Evolutionary conservation across 768 basidiomycete species (phyloP).

Genomic region (Xerocomus brunneocitrinus): DNA sequence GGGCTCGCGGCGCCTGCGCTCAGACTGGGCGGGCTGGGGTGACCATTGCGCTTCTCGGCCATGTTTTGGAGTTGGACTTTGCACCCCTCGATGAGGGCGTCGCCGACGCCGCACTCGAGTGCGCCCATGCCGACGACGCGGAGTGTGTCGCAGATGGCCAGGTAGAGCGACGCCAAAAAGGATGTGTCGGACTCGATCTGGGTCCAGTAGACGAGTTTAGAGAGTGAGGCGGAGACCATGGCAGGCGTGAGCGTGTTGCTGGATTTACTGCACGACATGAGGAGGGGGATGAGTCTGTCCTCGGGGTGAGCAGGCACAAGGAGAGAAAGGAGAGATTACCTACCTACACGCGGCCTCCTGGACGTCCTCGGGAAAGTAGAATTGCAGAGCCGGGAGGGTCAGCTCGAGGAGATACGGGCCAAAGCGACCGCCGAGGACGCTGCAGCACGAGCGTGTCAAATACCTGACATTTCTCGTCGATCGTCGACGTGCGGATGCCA

Average conservation of each 20-base stretch:
- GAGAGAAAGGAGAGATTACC: constrained; percentile 14
- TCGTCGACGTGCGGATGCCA: constrained; percentile 71
- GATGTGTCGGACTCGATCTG: constrained; percentile 65
- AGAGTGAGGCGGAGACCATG: constrained; percentile 66
- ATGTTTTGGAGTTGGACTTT: constrained; percentile 65
- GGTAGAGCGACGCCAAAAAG: constrained; percentile 74
- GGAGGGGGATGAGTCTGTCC: constrained; percentile 63
- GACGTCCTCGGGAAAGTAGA: constrained; percentile 84
- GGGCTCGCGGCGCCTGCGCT: background rate
- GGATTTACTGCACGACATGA: constrained; percentile 63
- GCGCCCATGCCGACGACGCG: constrained; percentile 53
- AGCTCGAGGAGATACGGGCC: constrained; percentile 73
- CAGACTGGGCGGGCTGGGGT: background rate
- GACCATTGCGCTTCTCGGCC: constrained; percentile 60
- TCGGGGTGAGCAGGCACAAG: background rate
- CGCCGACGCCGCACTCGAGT: constrained; percentile 50
- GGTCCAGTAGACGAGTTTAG: constrained; percentile 59
- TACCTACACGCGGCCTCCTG: constrained; percentile 73
- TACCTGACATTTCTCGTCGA: constrained; percentile 86
- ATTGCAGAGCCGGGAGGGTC: constrained; percentile 58
- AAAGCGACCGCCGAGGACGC: constrained; percentile 60
- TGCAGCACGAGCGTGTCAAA: constrained; percentile 83
- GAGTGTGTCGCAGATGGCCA: constrained; percentile 59
- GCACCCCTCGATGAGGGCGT: constrained; percentile 60
- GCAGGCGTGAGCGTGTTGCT: constrained; percentile 59